phyloP scores from a whole-genome alignment of 2,329 filamentous ascomycete species.

The Talaromyces sp. region DNA sequence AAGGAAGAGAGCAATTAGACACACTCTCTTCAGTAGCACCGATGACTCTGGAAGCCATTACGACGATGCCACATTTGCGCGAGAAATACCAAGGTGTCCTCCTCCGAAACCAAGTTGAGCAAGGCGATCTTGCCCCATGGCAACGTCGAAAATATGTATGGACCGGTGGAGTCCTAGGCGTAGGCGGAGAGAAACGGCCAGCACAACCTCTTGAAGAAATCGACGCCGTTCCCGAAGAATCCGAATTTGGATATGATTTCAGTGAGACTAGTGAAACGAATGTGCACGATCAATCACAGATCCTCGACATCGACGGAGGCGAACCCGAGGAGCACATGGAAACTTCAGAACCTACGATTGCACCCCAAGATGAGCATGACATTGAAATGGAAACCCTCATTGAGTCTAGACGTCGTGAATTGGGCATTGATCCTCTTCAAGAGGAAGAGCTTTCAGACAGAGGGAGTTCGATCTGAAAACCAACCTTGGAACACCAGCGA shows the following conservation, averaged over 20 bases:
- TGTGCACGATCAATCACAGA: neutral
- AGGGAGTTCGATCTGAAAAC: neutral
- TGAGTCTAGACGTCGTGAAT: constrained; percentile 14
- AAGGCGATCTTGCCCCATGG: constrained; percentile 18
- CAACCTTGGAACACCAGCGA: neutral
- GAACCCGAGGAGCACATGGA: constrained; percentile 1
- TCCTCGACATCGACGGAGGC: neutral
- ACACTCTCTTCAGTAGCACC: constrained; percentile 29
- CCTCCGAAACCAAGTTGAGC: constrained; percentile 30
- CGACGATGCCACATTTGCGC: constrained; percentile 34
- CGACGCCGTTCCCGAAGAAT: neutral
- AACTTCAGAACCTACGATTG: constrained; percentile 16
- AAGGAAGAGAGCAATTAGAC: constrained; percentile 28
- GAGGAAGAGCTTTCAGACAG: constrained; percentile 18
- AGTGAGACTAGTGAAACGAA: neutral
- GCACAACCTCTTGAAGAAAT: neutral
- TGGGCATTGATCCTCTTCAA: constrained; percentile 12
- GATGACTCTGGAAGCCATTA: constrained; percentile 33
- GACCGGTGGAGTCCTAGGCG: constrained; percentile 32
- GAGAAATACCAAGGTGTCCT: constrained; percentile 40
- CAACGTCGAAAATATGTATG: constrained; percentile 24
- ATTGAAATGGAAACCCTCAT: constrained; percentile 24
- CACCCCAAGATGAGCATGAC: constrained; percentile 24
- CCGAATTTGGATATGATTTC: neutral
- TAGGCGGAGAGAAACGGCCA: constrained; percentile 21